These are phyloP conservation scores for Lipomyces mesembrius DNA, from an alignment of 805 yeast species.

Conservation along the genomic window DNA sequence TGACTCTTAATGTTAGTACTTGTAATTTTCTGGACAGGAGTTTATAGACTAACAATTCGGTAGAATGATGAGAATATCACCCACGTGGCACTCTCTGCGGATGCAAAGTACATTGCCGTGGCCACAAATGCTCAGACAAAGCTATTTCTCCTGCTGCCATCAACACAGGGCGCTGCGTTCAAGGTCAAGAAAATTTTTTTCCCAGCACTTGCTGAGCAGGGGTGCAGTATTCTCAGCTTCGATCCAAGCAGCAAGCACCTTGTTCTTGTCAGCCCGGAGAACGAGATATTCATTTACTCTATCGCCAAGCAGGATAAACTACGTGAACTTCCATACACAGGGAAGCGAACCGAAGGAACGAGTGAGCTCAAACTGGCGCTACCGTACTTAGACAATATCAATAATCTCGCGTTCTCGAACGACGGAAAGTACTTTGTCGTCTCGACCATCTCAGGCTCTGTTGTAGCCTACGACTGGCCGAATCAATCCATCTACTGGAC, in stretches of 20 bases:
- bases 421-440: slow-evolving; percentile 57
- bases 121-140: slow-evolving; percentile 71
- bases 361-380: slow-evolving; percentile 37
- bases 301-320: slow-evolving; percentile 35
- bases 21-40: background rate
- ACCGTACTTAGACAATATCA: slow-evolving; percentile 57
- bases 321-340: background rate
- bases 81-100: slow-evolving; percentile 64
- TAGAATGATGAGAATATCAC: slow-evolving; percentile 82
- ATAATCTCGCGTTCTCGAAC: slow-evolving; percentile 56
- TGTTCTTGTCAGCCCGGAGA: slow-evolving; percentile 61
- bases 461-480: slow-evolving; percentile 54
- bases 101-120: slow-evolving; percentile 70
- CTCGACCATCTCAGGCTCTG: slow-evolving; percentile 66
- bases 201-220: slow-evolving; percentile 47
- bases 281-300: slow-evolving; percentile 57
- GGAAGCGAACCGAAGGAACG: background rate
- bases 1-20: slow-evolving; percentile 24
- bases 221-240: slow-evolving; percentile 62
- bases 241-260: slow-evolving; percentile 49
- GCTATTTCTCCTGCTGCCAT: slow-evolving; percentile 63
- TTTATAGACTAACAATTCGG: slow-evolving; percentile 45
- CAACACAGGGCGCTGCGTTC: slow-evolving; percentile 46
- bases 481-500: slow-evolving; percentile 44
- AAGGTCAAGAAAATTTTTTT: slow-evolving; percentile 61